Conservation (phyloP, 352 stramenopile species). For the Pythium volutum region DNA sequence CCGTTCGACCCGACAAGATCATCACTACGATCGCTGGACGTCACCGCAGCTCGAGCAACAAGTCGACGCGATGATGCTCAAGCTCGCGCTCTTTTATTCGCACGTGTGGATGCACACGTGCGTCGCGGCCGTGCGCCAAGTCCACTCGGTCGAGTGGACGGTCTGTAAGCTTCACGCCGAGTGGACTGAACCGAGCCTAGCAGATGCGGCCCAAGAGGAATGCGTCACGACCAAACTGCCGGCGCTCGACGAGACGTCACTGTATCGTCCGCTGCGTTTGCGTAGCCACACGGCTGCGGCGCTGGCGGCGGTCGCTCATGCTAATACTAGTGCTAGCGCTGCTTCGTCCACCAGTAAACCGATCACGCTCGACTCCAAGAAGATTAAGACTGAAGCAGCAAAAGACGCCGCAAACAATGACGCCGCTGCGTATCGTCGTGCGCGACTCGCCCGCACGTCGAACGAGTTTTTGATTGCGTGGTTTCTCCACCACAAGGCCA, state of each 20-base stretch:
- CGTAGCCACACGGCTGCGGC: constrained; percentile 12
- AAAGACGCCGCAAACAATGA: background rate
- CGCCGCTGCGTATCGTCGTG: constrained; percentile 30
- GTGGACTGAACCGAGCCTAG: constrained; percentile 1
- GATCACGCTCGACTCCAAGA: background rate
- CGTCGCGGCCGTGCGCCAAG: constrained; percentile 35
- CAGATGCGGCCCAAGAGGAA: background rate
- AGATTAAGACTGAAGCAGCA: too few relatives aligned
- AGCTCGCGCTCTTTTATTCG: constrained; percentile 53
- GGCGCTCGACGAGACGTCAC: background rate
- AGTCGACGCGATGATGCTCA: constrained; percentile 51
- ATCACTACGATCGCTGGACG: constrained; percentile 18
- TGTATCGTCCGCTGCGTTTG: constrained; percentile 21
- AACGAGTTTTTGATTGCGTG: constrained; percentile 86
- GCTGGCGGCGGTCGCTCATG: background rate
- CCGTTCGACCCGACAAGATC: background rate
- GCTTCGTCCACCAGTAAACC: background rate
- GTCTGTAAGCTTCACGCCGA: constrained; percentile 19
- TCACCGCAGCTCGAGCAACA: constrained; percentile 12
- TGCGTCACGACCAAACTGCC: background rate
- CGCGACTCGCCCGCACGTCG: constrained; percentile 61
- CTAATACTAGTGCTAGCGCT: background rate
- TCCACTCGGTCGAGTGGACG: constrained; percentile 34
- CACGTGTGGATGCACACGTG: constrained; percentile 53
- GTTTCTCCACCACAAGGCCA: constrained; percentile 84